phyloP scores from a whole-genome alignment of 768 basidiomycete genomes.

The Postia placenta region DNA sequence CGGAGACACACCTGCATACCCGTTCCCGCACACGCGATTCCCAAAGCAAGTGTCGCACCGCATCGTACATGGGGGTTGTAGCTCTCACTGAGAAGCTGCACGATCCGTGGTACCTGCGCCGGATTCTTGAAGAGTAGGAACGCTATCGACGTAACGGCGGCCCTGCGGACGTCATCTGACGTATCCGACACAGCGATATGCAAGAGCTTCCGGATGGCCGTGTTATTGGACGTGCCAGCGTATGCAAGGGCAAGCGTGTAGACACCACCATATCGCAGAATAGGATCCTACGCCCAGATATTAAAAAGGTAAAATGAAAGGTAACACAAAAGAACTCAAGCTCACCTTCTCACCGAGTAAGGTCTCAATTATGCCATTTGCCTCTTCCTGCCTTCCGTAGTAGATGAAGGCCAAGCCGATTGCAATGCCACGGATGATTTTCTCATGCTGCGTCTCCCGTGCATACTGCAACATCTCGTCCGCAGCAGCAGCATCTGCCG shows the following conservation, averaged over 20 bases:
- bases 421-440: constrained; percentile 94
- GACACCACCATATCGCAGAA: constrained; percentile 95
- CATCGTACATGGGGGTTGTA: constrained; percentile 99
- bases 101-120: constrained; percentile 91
- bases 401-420: constrained; percentile 89
- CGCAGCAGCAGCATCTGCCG: constrained; percentile 68
- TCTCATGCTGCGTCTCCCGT: constrained; percentile 97
- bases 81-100: constrained; percentile 94
- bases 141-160: constrained; percentile 92
- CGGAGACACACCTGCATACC: constrained; percentile 68
- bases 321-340: not conserved
- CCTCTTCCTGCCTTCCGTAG: constrained; percentile 90
- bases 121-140: constrained; percentile 98
- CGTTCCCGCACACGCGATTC: constrained; percentile 96
- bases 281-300: constrained; percentile 65
- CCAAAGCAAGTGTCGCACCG: constrained; percentile 92
- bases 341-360: constrained; percentile 82
- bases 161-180: constrained; percentile 93
- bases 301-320: not conserved
- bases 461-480: constrained; percentile 97
- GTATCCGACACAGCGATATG: constrained; percentile 99
- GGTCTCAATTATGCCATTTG: constrained; percentile 73
- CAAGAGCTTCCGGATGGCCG: constrained; percentile 83
- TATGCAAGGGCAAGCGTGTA: constrained; percentile 96
- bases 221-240: constrained; percentile 92